Evolutionary conservation across 2,329 filamentous ascomycete genomes (phyloP), one percentile per base, ranked within the genome.

Genomic region (Aspergillus cejpii): DNA sequence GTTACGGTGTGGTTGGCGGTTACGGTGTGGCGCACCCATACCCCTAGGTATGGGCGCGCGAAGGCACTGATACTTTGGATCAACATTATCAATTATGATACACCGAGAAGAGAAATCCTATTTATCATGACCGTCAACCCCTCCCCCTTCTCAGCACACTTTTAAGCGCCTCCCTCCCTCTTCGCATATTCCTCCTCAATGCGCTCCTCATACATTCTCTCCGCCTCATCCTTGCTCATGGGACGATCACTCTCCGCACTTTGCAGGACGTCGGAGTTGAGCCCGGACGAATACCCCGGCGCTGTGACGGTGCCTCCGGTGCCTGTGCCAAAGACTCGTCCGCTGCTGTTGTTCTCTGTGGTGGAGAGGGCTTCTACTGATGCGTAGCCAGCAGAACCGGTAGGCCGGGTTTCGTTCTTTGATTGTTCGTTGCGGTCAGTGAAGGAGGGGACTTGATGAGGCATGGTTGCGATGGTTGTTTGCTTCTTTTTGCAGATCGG

Each of bases 131-230:
- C 15, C 15, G 15, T 34, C 1, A 19, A 6, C 17, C 8, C 39
- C 4, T 27, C 10, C 15, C n/a, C 21, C 10, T 14, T 4, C 23
- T 24, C 23, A 24, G 23, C 23, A n/a, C 8, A 17, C 19, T 37
- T n/a, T 58, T 55, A 68, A 55, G 71, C 67, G 59, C 67, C 65
- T 1, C 65, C 64, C 52, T 72, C 70, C 39, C 69, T 54, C 64
- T 71, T 69, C 45, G 67, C 66, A 57, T 71, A 70, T 54, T 74
- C 71, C 37, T 71, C 70, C 57, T 71, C 71, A 56, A 73, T 73
- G 11, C 67, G 62, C 54, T 73, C 69, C 48, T 70, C 63, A 48
- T 72, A 73, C 31, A 69, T 47, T 10, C 63, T 60, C 47, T 72
- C 69, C 1, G 65, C 68, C 45, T 72, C 68, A 38, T 67, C 67